Evolutionary conservation across 2,329 filamentous ascomycete genomes (phyloP).

Genomic region (Cladorrhinum sp.): DNA sequence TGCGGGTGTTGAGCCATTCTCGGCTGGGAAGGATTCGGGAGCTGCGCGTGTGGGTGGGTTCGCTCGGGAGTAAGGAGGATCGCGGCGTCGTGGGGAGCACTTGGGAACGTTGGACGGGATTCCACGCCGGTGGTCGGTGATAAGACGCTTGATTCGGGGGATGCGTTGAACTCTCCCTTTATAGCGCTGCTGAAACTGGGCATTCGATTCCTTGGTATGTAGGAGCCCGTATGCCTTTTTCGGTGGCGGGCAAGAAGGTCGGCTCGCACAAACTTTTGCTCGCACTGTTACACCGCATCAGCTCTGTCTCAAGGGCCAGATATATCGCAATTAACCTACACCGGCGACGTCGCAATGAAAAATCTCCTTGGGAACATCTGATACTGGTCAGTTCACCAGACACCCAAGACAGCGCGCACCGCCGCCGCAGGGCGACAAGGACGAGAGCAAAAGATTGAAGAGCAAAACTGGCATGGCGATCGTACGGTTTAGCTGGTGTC

Average conservation of each 20-base stretch:
- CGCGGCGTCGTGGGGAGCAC: conserved; percentile 45
- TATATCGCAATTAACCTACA: conserved; percentile 14
- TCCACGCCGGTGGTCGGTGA: conserved; percentile 23
- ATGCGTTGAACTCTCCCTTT: conserved; percentile 24
- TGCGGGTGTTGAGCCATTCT: conserved; percentile 29
- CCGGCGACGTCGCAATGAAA: conserved; percentile 72
- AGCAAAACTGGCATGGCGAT: conserved; percentile 22
- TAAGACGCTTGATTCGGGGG: conserved; percentile 16
- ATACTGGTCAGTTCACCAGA: conserved; percentile 22
- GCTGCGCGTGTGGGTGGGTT: conserved; percentile 29
- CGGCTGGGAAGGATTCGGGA: conserved; percentile 23
- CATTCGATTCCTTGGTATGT: conserved; percentile 49
- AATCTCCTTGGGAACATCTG: conserved; percentile 77
- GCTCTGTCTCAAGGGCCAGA: neutral
- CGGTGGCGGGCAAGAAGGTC: conserved; percentile 70
- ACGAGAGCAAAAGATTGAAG: no score
- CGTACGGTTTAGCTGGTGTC: conserved; percentile 80
- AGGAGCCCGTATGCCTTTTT: conserved; percentile 59
- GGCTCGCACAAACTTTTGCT: conserved; percentile 73
- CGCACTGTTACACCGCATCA: conserved; percentile 44
- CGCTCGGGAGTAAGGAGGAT: conserved; percentile 44
- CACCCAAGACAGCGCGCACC: conserved; percentile 2
- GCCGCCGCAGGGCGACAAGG: no score
- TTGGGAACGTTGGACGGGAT: conserved; percentile 30
- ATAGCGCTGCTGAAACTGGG: conserved; percentile 43